Percentiles rank a stretch among this genome's conserved stretches.
Conservation (phyloP, 331 rosid species). For the Dryas integrifolia region DNA sequence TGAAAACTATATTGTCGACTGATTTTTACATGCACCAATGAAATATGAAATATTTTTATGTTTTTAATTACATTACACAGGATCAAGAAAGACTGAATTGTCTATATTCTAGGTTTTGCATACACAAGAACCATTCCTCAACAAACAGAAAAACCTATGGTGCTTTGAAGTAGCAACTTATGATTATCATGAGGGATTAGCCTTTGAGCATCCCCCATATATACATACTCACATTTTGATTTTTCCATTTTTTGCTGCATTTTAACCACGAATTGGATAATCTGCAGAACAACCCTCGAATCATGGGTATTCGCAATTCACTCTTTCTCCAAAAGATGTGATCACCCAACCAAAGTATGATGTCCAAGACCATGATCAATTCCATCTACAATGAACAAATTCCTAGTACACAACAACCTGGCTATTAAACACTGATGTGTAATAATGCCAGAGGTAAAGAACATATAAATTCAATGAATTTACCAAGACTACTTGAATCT, state of each 20-base stretch:
- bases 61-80: not conserved
- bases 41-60: not conserved
- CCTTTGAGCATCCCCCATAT: not conserved
- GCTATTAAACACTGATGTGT: not conserved
- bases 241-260: not conserved
- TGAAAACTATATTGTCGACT: not conserved
- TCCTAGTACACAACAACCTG: not conserved
- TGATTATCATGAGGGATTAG: not conserved
- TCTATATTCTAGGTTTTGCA: not conserved
- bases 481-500: too few relatives aligned
- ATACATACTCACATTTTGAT: not conserved
- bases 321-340: not conserved
- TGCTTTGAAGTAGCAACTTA: not conserved
- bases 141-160: not conserved
- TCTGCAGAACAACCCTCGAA: not conserved
- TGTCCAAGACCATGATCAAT: not conserved
- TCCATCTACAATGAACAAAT: conserved; percentile 1
- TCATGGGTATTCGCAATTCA: not conserved
- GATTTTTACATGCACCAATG: not conserved
- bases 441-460: not conserved
- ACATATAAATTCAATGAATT: not conserved
- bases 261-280: not conserved
- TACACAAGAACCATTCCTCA: not conserved
- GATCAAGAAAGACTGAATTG: not conserved
- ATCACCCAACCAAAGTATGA: not conserved